These are phyloP conservation scores for slime mould (Dictyostelium discoideum) DNA, from an alignment of 78 protist genomes.

Conservation along the genomic window DNA sequence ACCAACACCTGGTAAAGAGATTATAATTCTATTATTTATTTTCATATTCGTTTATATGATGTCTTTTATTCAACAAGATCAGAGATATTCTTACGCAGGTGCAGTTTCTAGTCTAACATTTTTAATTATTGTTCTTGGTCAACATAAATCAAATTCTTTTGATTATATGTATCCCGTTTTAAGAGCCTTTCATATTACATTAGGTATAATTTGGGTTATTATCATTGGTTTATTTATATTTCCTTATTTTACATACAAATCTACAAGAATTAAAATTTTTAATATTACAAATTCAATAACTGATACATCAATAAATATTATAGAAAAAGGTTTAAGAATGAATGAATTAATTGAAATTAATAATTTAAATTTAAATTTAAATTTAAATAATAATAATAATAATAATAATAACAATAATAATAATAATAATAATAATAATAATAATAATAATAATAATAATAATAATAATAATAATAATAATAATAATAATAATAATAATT, in stretches of 20 bases:
- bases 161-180: slow-evolving; percentile 14
- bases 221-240: slow-evolving; percentile 3
- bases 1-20: slow-evolving; percentile 9
- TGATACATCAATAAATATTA: slow-evolving; percentile 9
- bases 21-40: neutral
- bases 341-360: neutral
- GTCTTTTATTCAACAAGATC: slow-evolving; percentile 57
- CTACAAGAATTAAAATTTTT: slow-evolving; percentile 2
- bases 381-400: neutral
- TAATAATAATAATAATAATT: neutral
- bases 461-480: neutral
- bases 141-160: neutral
- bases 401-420: neutral
- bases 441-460: neutral
- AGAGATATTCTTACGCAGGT: slow-evolving; percentile 28
- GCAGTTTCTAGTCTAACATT: slow-evolving; percentile 33
- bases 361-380: neutral
- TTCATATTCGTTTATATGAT: slow-evolving; percentile 4
- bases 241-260: slow-evolving; percentile 36
- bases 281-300: neutral
- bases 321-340: neutral
- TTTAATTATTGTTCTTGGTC: slow-evolving; percentile 9
- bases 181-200: slow-evolving; percentile 21
- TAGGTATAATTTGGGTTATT: slow-evolving; percentile 45
- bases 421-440: neutral